Conservation (phyloP, 2,329 filamentous ascomycete genomes). For the Fusarium tricinctum region DNA sequence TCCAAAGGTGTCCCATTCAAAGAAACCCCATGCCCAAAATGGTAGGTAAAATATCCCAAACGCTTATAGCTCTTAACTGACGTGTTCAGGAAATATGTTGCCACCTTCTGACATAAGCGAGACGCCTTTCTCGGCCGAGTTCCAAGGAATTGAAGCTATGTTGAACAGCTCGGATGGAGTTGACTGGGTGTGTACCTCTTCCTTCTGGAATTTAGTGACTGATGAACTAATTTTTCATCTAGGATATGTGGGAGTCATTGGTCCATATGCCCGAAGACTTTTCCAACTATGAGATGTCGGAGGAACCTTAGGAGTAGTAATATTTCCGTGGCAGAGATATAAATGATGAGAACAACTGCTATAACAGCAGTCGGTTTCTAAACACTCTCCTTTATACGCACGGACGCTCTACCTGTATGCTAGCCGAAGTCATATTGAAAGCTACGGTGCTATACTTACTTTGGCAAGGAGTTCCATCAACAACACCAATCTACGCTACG, state of each 20-base stretch:
- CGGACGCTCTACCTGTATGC: no score
- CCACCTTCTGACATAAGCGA: not conserved
- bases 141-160: constrained; percentile 35
- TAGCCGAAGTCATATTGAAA: no score
- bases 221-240: not conserved
- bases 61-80: not conserved
- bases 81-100: not conserved
- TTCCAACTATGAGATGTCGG: constrained; percentile 18
- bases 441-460: no score
- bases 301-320: not conserved
- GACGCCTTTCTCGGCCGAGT: not conserved
- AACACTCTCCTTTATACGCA: no score
- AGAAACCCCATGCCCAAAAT: not conserved
- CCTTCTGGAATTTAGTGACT: accelerated
- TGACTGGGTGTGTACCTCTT: constrained; percentile 30
- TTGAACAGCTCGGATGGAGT: constrained; percentile 31
- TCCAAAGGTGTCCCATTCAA: not conserved
- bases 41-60: not conserved
- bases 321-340: not conserved
- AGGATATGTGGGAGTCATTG: constrained; percentile 37
- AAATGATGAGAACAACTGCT: no score
- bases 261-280: constrained; percentile 33
- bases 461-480: no score
- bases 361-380: no score
- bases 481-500: no score